phyloP scores from a whole-genome alignment of 257 asterid genomes.

The Nyctanthes arbortristis region DNA sequence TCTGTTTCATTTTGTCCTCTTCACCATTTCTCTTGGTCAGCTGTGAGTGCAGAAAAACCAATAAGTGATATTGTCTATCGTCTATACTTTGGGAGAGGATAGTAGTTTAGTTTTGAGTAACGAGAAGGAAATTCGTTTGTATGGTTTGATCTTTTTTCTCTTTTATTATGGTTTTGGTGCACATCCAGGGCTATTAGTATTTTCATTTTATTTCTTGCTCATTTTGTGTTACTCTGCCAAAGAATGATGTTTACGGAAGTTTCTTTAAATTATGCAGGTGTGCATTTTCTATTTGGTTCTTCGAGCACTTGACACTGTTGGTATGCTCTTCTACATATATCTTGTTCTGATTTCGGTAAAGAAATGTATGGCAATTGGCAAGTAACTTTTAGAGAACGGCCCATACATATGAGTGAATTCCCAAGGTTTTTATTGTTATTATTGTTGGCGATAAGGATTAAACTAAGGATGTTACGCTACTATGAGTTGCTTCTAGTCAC shows the following conservation, averaged over 20 bases:
- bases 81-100: not conserved
- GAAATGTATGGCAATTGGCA: too few relatives aligned
- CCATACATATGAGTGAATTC: too few relatives aligned
- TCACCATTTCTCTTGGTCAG: too few relatives aligned
- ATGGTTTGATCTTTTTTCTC: too few relatives aligned
- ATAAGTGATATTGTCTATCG: not conserved
- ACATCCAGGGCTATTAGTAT: too few relatives aligned
- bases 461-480: not conserved
- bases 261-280: conserved; percentile 37
- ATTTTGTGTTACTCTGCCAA: not conserved
- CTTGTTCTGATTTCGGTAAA: not conserved
- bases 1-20: not conserved
- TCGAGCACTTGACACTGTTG: conserved; percentile 55
- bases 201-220: conserved; percentile 10
- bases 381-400: too few relatives aligned
- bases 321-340: conserved; percentile 32
- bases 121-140: too few relatives aligned
- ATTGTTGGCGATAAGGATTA: not conserved
- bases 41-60: not conserved
- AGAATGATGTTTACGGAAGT: too few relatives aligned
- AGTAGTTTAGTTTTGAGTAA: conserved; percentile 7
- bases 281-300: conserved; percentile 57
- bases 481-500: not conserved
- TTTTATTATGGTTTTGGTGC: too few relatives aligned
- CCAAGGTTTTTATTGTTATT: too few relatives aligned